Conservation (phyloP, 306 rosid species). For the Fragaria vesca region DNA sequence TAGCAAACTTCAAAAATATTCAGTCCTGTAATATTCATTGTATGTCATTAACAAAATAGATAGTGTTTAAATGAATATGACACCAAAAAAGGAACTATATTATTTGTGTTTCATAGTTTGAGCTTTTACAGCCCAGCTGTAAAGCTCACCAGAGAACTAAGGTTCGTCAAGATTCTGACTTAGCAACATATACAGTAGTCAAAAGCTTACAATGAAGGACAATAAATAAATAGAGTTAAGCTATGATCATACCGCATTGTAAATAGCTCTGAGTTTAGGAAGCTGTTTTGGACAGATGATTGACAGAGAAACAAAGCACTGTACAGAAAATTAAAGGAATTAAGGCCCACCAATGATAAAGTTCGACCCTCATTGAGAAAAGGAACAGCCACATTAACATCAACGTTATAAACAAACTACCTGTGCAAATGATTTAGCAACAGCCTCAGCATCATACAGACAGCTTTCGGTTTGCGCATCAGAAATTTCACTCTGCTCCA, state of each 20-base stretch:
- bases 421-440: slow-evolving; percentile 85
- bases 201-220: background rate
- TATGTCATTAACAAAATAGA: background rate
- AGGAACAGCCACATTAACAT: slow-evolving; percentile 10
- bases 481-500: slow-evolving; percentile 67
- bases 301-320: slow-evolving; percentile 84
- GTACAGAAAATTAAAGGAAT: slow-evolving; percentile 41
- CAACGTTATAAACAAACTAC: slow-evolving; percentile 34
- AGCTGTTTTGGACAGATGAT: slow-evolving; percentile 92
- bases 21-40: background rate
- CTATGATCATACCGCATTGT: slow-evolving; percentile 61
- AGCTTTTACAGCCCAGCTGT: slow-evolving; percentile 6
- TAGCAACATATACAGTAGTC: background rate
- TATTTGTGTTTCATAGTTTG: background rate
- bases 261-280: slow-evolving; percentile 70
- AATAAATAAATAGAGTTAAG: slow-evolving; percentile 4
- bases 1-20: background rate
- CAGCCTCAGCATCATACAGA: slow-evolving; percentile 80
- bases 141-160: slow-evolving; percentile 7
- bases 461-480: slow-evolving; percentile 64
- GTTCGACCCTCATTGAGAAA: slow-evolving; percentile 6
- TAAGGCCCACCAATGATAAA: slow-evolving; percentile 13
- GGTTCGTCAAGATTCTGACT: background rate
- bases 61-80: background rate
- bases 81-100: slow-evolving; percentile 2